Conservation (phyloP, 176 grass and related monocot genomes). For the Alopecurus myosuroides region DNA sequence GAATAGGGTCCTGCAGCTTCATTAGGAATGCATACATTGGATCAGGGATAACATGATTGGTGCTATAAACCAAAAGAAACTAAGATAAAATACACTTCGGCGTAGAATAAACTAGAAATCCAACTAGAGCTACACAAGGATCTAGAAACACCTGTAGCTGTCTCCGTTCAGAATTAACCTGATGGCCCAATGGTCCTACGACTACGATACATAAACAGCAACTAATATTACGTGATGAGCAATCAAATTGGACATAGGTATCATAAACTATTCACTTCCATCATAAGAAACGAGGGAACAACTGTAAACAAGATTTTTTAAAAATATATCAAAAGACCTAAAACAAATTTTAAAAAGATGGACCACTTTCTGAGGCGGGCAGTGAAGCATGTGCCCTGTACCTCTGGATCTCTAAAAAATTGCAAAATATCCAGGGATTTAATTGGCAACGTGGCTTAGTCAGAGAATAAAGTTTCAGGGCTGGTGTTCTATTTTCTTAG, state of each 20-base stretch:
- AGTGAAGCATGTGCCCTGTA: not conserved
- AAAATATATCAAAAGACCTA: not conserved
- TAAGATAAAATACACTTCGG: not conserved
- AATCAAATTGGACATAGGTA: not conserved
- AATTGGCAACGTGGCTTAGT: not conserved
- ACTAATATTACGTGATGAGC: not conserved
- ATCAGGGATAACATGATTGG: slow-evolving; percentile 21
- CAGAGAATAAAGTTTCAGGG: not conserved
- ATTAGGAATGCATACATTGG: slow-evolving; percentile 22
- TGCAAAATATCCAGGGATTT: not conserved
- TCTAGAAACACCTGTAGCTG: not conserved
- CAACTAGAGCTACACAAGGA: not conserved
- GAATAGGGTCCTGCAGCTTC: slow-evolving; percentile 24
- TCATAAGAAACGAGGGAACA: not conserved
- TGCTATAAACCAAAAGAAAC: not conserved
- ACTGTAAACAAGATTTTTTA: slow-evolving; percentile 6
- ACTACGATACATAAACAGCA: not conserved
- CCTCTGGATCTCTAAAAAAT: not conserved
- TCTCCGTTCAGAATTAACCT: not conserved
- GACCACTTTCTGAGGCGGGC: not conserved
- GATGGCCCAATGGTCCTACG: not conserved
- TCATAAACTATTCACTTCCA: not conserved
- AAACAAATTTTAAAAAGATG: not conserved
- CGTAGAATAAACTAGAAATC: slow-evolving; percentile 5
- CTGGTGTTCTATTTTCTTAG: not conserved